A percentile compares a stretch with the other conserved stretches of the same genome.
These are phyloP conservation scores for Dryas drummondii DNA, from an alignment of 306 rosid species.

Conservation along the genomic window DNA sequence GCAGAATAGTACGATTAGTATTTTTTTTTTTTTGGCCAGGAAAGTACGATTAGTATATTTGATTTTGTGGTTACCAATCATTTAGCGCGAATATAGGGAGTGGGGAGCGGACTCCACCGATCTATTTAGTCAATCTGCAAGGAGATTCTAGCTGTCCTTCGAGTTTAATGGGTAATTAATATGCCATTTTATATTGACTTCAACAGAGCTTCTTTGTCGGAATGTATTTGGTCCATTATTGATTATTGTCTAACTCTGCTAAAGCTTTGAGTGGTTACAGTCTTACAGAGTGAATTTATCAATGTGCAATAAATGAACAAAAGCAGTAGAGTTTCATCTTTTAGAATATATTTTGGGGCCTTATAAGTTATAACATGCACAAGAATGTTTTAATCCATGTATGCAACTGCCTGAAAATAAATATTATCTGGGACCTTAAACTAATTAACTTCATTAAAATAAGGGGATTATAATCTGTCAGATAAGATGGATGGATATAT, in stretches of 20 bases:
- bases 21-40: too few relatives aligned
- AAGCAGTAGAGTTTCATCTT: slow-evolving; percentile 2
- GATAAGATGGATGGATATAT: background rate
- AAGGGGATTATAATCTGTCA: background rate
- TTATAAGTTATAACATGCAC: background rate
- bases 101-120: slow-evolving; percentile 23
- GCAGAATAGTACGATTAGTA: background rate
- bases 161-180: slow-evolving; percentile 17
- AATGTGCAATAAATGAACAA: background rate
- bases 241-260: too few relatives aligned
- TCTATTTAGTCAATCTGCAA: slow-evolving; percentile 5
- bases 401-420: too few relatives aligned
- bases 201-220: slow-evolving; percentile 18
- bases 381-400: background rate
- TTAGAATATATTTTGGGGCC: background rate
- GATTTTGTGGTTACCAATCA: slow-evolving; percentile 29
- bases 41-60: background rate
- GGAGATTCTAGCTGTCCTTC: slow-evolving; percentile 39
- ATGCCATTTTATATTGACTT: slow-evolving; percentile 26
- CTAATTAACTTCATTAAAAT: background rate
- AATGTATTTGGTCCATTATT: slow-evolving; percentile 15
- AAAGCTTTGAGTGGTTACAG: too few relatives aligned
- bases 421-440: background rate
- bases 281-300: background rate
- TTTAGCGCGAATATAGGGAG: slow-evolving; percentile 57